Evolutionary conservation across 2,329 filamentous ascomycete species (phyloP), one percentile per base, ranked within the genome.

Genomic region (Cercospora berteroae): DNA sequence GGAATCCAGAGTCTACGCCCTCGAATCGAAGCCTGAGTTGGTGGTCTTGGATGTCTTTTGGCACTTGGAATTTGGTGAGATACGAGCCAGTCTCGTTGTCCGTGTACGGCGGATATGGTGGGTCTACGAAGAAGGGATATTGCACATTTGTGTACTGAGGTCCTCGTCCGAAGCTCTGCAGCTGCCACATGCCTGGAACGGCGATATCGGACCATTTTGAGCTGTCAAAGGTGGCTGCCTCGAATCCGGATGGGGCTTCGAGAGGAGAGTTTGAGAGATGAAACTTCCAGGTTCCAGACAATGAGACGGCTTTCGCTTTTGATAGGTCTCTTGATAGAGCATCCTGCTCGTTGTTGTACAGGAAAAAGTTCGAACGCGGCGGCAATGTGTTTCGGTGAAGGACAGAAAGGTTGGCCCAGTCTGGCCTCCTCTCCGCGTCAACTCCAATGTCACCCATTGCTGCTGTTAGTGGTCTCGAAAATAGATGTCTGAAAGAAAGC

Each of bases 61-160:
- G 87, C 3, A 89, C 80, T 1, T 78, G 72, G 71, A 90, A 89
- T 3, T 76, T 79, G 9, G 84, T 84, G 13, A 84, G 79, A 73
- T 91, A 91, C 0, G 84, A 86, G 6, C 89, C 89, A 0, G 87
- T 90, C 3, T 87, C 87, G 64, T 91, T 91, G 60, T 89, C 83
- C 0, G 82, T 83, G 13, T 56, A 56, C 1, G 88, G 86, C 2
- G 89, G 84, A 69, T 85, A 79, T 0, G 89, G 89, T 16, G 89
- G 89, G 67, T 85, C 84, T 1, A 88, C 86, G 0, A 68, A 67
- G 65, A 74, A 88, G 0, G 88, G 89, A 68, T 84, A 91, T 60
- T 86, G 82, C 27, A 89, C 83, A 71, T 91, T 92, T 9, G 89
- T 91, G 74, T 92, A 91, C 70, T 89, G 87, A 0, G 89, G 89